A percentile compares a stretch with the other conserved stretches of the same genome.
These are phyloP conservation scores for Phyllachora maydis DNA, from an alignment of 2,329 filamentous ascomycete species.

Conservation along the genomic window DNA sequence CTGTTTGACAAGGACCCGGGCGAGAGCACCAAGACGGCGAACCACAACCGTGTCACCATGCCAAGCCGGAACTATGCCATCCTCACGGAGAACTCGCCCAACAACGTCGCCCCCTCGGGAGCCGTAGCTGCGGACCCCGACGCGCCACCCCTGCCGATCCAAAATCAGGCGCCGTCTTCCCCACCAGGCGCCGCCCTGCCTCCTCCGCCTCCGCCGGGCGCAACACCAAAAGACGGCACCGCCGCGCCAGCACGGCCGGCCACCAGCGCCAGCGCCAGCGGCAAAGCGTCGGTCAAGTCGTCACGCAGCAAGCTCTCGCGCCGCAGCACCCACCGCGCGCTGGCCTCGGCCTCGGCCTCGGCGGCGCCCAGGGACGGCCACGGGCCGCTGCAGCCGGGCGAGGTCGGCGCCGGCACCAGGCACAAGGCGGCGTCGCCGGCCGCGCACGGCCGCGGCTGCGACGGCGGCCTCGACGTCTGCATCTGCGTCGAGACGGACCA, in stretches of 20 bases:
- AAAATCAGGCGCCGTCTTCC: too few species aligned
- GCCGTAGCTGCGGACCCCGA: constrained; percentile 6
- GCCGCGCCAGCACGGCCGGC: constrained; percentile 3
- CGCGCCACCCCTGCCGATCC: constrained; percentile 3
- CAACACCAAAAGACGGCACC: constrained; percentile 3
- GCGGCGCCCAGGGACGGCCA: constrained; percentile 37
- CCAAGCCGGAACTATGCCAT: constrained; percentile 86
- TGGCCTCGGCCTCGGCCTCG: constrained; percentile 1
- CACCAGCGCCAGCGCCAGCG: constrained; percentile 6
- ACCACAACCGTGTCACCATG: constrained; percentile 71
- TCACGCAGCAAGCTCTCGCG: constrained; percentile 28
- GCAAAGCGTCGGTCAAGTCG: too few species aligned
- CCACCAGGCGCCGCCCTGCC: background rate
- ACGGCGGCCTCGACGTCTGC: constrained; percentile 55
- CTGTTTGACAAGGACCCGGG: constrained; percentile 85
- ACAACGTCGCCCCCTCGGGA: constrained; percentile 14
- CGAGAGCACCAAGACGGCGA: constrained; percentile 47
- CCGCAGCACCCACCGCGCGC: constrained; percentile 6
- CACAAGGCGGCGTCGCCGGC: constrained; percentile 49
- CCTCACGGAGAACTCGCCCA: constrained; percentile 69
- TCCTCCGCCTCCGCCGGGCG: constrained; percentile 1
- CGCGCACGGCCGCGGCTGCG: constrained; percentile 28
- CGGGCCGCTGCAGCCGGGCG: constrained; percentile 52
- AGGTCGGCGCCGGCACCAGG: constrained; percentile 54
- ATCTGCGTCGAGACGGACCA: constrained; percentile 80